Percentiles rank a stretch among this genome's conserved stretches.
These are phyloP conservation scores for Exophiala alcalophila DNA, from an alignment of 2,329 filamentous ascomycete species.

Conservation along the genomic window DNA sequence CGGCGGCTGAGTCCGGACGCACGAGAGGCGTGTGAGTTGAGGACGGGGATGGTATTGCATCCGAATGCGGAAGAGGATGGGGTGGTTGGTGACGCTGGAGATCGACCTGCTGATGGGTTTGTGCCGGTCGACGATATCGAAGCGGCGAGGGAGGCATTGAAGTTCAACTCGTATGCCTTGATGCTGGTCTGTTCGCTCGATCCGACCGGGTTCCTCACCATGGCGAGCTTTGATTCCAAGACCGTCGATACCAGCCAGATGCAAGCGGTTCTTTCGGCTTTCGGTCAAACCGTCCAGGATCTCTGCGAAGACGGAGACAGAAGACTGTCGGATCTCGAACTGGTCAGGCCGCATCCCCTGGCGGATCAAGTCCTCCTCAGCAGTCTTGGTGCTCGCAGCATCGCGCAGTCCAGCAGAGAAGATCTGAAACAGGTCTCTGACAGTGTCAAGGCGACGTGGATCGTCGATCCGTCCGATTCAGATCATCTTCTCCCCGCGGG, in stretches of 20 bases:
- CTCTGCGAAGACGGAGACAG: too few relatives aligned
- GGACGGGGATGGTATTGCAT: constrained; percentile 33
- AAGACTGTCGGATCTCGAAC: constrained; percentile 1
- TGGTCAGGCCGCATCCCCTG: not conserved
- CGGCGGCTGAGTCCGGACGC: constrained; percentile 52
- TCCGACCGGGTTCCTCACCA: constrained; percentile 55
- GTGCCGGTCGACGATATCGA: too few relatives aligned
- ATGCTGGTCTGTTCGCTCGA: constrained; percentile 64
- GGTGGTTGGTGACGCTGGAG: not conserved
- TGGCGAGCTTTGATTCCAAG: too few relatives aligned
- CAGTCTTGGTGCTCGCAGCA: not conserved
- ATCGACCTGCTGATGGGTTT: constrained; percentile 9
- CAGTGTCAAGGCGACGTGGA: constrained; percentile 33
- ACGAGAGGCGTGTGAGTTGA: constrained; percentile 46
- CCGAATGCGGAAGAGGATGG: constrained; percentile 4
- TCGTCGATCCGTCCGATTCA: constrained; percentile 41
- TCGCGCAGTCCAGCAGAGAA: not conserved
- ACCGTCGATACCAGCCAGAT: too few relatives aligned
- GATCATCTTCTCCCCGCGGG: constrained; percentile 38
- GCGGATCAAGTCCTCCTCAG: not conserved
- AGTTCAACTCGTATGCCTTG: constrained; percentile 58
- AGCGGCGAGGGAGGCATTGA: too few relatives aligned
- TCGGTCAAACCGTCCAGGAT: too few relatives aligned
- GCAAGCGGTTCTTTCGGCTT: too few relatives aligned
- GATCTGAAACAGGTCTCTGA: not conserved